Evolutionary conservation across 768 basidiomycete species (phyloP), one percentile per base, ranked within the genome.

Genomic region (Albatrellus ellisii): DNA sequence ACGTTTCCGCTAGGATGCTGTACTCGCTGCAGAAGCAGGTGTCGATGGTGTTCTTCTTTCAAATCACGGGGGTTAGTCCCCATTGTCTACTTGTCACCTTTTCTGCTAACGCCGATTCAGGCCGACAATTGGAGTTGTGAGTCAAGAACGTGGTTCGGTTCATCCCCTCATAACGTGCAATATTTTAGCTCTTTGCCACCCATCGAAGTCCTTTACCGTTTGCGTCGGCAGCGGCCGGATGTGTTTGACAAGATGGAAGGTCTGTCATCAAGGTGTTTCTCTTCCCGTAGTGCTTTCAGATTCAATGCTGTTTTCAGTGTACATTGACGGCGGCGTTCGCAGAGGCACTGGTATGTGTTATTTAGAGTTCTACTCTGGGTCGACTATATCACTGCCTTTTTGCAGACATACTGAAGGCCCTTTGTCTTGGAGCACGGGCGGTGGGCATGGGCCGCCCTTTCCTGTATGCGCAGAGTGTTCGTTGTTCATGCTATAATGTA

Each of bases 401-500:
- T 26, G 17, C 44, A 70, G 90, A 92, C 61, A 78, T 91, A 12
- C 62, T 95, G 36, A 95, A 94, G 59, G 90, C 90, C 0, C 62
- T 94, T 8, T 92, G 88, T 55, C 66, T 95, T 6, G 91, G 91
- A 8, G 91, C 91, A 3, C 79, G 62, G 47, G 86, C 81, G 6
- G 86, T 91, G 14, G 90, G 91, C 4, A 62, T 95, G 25, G 91
- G 91, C 2, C 68, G 91, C 11, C 70, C 83, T 11, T 86, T 91
- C 66, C 67, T 95, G 9, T 94, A 84, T 53, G 88, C 82, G 1
- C 80, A 86, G 61, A 82, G 82, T 52, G 84, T 85, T 59, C 54
- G 72, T 55, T 31, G n/a, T 21, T 15, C 20, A 48, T 15, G 18
- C 37, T 33, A 21, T 15, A 34, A 21, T 49, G 29, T 28, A 42